phyloP scores from a whole-genome alignment of 371 early-diverging fungal species.

The Thermomucor indicae-seudaticae region DNA sequence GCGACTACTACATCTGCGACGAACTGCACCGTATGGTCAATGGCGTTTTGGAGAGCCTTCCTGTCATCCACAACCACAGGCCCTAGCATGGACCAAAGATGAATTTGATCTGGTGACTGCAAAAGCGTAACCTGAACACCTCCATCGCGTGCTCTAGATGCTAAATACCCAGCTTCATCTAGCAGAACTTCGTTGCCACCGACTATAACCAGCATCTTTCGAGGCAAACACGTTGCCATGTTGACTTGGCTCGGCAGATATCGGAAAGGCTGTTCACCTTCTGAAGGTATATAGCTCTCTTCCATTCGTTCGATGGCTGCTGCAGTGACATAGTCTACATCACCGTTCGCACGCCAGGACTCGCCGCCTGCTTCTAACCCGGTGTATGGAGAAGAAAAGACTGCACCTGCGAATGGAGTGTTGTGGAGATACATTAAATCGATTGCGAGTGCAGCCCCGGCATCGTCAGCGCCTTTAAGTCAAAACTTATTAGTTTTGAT shows the following conservation, averaged over 20 bases:
- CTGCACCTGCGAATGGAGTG: conserved; percentile 13
- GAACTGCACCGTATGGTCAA: conserved; percentile 93
- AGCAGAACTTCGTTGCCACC: conserved; percentile 42
- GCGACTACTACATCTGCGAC: too few relatives aligned
- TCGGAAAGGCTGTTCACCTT: conserved; percentile 16
- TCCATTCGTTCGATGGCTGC: conserved; percentile 35
- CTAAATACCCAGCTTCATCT: conserved; percentile 36
- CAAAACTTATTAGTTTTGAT: too few relatives aligned
- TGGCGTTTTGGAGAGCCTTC: conserved; percentile 63
- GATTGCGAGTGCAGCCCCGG: conserved; percentile 30
- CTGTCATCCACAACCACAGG: conserved; percentile 15
- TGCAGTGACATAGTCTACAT: conserved; percentile 24
- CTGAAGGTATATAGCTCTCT: conserved; percentile 24
- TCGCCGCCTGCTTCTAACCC: conserved; percentile 41
- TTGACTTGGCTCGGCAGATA: conserved; percentile 12
- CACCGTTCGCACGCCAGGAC: conserved; percentile 32
- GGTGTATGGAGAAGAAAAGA: conserved; percentile 41
- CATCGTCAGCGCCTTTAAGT: conserved; percentile 28
- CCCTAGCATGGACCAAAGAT: conserved; percentile 34
- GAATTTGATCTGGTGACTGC: conserved; percentile 30
- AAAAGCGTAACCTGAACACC: conserved; percentile 28
- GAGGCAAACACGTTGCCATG: conserved; percentile 21
- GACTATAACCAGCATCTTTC: conserved; percentile 23
- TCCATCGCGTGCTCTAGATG: conserved; percentile 23
- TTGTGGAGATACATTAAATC: conserved; percentile 25